Percentiles rank a stretch among this genome's conserved stretches.
Conservation (phyloP, 2,329 filamentous ascomycete genomes). For the Pseudogymnoascus sp. region DNA sequence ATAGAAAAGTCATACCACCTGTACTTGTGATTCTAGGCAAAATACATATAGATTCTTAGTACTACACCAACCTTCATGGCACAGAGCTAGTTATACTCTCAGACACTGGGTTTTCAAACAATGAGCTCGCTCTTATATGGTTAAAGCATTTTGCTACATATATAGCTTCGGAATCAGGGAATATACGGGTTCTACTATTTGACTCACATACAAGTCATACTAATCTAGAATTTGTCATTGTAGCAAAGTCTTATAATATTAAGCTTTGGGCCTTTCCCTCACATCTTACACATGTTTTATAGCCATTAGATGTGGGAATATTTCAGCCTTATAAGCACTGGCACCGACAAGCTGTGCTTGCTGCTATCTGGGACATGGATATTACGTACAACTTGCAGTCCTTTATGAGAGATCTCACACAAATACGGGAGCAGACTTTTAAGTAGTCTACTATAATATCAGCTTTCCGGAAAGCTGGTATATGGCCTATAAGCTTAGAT, state of each 20-base stretch:
- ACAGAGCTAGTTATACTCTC: too few species aligned
- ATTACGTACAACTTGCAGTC: background rate
- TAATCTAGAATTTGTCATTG: too few species aligned
- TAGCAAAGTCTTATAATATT: too few species aligned
- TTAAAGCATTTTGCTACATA: too few species aligned
- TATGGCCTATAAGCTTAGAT: background rate
- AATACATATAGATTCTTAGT: background rate
- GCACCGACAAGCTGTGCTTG: background rate
- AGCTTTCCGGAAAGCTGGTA: background rate
- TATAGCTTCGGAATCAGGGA: too few species aligned
- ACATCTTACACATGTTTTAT: constrained; percentile 1
- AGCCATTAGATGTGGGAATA: too few species aligned
- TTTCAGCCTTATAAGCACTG: constrained; percentile 8
- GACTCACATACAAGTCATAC: background rate
- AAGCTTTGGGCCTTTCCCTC: background rate
- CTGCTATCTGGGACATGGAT: background rate
- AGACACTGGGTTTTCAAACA: background rate
- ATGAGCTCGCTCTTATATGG: too few species aligned
- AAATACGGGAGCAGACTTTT: background rate
- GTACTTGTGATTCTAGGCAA: background rate
- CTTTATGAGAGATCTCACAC: background rate
- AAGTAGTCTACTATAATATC: background rate
- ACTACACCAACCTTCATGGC: too few species aligned
- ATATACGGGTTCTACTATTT: background rate
- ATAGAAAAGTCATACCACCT: background rate